A percentile compares a stretch with the other conserved stretches of the same genome.
phyloP scores from a whole-genome alignment of 768 basidiomycete species.

The Xerocomellus chrysenteron region DNA sequence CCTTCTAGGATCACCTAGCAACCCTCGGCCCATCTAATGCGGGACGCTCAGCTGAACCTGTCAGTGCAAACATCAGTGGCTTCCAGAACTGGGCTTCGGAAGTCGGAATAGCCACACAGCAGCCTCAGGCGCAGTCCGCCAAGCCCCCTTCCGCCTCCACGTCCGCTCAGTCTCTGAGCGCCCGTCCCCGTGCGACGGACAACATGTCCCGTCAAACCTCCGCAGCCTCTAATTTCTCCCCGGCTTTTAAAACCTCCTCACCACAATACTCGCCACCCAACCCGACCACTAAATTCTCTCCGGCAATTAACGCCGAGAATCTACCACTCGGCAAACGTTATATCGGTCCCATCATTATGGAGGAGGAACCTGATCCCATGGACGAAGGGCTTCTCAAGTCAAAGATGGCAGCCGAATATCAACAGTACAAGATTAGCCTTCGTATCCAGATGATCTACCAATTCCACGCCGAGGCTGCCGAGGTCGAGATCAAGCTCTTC shows the following conservation, averaged over 20 bases:
- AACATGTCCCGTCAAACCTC: slow-evolving; percentile 31
- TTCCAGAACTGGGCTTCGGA: slow-evolving; percentile 36
- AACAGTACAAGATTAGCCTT: slow-evolving; percentile 30
- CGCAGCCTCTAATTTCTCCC: slow-evolving; percentile 24
- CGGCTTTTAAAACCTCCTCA: slow-evolving; percentile 17
- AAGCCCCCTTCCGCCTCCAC: slow-evolving; percentile 4
- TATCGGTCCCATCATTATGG: slow-evolving; percentile 30
- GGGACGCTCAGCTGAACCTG: slow-evolving; percentile 22
- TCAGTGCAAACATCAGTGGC: slow-evolving; percentile 11
- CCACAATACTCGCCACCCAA: slow-evolving; percentile 31
- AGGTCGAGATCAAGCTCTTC: slow-evolving; percentile 32
- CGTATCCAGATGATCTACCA: slow-evolving; percentile 37
- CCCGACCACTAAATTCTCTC: slow-evolving; percentile 25
- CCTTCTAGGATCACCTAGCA: slow-evolving; percentile 28
- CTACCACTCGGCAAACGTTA: slow-evolving; percentile 31
- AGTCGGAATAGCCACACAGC: slow-evolving; percentile 25
- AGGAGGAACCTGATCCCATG: slow-evolving; percentile 29
- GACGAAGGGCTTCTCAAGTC: slow-evolving; percentile 30
- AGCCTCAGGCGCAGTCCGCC: slow-evolving; percentile 7
- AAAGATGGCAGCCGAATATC: slow-evolving; percentile 35
- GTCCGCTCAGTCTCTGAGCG: slow-evolving; percentile 10
- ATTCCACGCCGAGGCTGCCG: slow-evolving; percentile 31
- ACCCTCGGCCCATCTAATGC: slow-evolving; percentile 27
- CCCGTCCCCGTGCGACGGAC: slow-evolving; percentile 30
- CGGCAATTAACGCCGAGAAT: slow-evolving; percentile 19